A percentile compares a stretch with the other conserved stretches of the same genome.
phyloP scores from a whole-genome alignment of 306 rosid genomes.

The Malus domestica region DNA sequence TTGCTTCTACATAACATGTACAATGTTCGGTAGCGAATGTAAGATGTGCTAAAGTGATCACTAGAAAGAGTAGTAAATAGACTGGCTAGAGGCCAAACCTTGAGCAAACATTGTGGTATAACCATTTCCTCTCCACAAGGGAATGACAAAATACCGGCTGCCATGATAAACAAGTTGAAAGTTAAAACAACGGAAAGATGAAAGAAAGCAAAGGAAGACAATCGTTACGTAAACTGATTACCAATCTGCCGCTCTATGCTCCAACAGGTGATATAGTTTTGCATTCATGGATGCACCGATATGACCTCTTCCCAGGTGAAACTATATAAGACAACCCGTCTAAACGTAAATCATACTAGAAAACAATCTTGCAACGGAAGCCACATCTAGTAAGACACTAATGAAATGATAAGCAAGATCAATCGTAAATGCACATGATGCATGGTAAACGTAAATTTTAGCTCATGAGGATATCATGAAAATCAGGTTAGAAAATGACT shows the following conservation, averaged over 20 bases:
- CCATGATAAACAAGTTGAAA: slow-evolving; percentile 6
- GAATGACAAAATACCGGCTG: slow-evolving; percentile 88
- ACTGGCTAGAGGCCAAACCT: slow-evolving; percentile 41
- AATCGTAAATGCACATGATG: background rate
- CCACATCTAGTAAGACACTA: background rate
- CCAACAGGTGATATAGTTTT: slow-evolving; percentile 67
- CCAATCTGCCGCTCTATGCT: slow-evolving; percentile 80
- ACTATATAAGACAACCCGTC: slow-evolving; percentile 31
- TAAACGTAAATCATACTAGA: background rate
- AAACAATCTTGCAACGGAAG: background rate
- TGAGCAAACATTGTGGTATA: slow-evolving; percentile 83
- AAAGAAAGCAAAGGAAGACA: background rate
- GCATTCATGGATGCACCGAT: slow-evolving; percentile 75
- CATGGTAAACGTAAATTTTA: background rate
- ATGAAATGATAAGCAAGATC: background rate
- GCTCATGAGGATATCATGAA: background rate
- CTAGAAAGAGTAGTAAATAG: background rate
- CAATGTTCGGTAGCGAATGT: background rate
- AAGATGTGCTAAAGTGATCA: background rate
- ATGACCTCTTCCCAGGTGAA: slow-evolving; percentile 93
- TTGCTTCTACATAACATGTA: background rate
- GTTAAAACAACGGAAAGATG: slow-evolving; percentile 9
- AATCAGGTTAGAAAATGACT: background rate
- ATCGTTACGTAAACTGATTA: slow-evolving; percentile 21
- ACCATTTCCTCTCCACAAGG: slow-evolving; percentile 89